Evolutionary conservation across 192 early-diverging fungal genomes (phyloP), one percentile per base, ranked within the genome.

Genomic region (Entomortierella lignicola): DNA sequence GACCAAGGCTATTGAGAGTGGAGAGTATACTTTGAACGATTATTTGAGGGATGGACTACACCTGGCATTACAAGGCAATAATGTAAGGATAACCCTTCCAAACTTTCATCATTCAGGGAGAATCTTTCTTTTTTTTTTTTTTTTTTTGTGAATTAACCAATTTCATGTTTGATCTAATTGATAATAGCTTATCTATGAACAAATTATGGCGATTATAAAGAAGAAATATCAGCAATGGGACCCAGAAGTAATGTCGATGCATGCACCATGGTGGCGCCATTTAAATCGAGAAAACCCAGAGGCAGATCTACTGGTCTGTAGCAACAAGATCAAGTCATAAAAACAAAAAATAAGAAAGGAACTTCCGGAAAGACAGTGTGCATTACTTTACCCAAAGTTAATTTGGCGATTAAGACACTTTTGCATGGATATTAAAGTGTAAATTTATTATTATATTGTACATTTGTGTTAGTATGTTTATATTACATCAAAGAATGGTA

Each of bases 11-110:
- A 23, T 69, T 27, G 18, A 55, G 13, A 25, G 27, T 43, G 65
- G 55, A 0, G 26, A 67, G 11, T 18, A 25, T 4, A 70, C 58
- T 4, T 29, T 71, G 54, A 29, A 34, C 7, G 72, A 86, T 17
- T 81, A 80, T 59, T 39, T 91, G 13, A 55, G 44, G 4, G 91
- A 92, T 63, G 91, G 91, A 1, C 29, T 92, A 4, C 89, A 90
- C 54, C 66, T 92, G 18, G 84, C 71, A 39, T 44, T 80, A 11
- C 72, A 81, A 27, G 91, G 90, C 20, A 89, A 89, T 52, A 31
- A 85, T 71, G 87, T 85, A 72, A 64, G 50, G 47, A 21, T 15
- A 8, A 31, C 1, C 42, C 6, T 44, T 13, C 15, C 37, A 26
- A 29, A 27, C 12, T 47, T 47, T 20, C 12, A 47, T 47, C 15